Conservation (phyloP, 805 yeast species). For the Komagataella pseudopastoris region DNA sequence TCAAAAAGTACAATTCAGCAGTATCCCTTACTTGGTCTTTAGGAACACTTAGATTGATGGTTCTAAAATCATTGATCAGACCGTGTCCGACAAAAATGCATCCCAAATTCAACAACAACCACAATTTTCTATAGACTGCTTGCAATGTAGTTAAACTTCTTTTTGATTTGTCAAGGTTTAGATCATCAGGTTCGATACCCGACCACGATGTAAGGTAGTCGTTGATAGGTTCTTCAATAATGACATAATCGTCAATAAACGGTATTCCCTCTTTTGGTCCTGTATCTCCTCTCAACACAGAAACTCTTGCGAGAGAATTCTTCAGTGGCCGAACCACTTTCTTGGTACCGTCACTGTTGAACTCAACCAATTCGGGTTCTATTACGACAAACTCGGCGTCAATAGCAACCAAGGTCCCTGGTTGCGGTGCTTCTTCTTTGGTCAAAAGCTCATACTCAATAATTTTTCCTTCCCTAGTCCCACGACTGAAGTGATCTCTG, state of each 20-base stretch:
- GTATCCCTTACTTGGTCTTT: slow-evolving; percentile 81
- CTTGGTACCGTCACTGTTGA: slow-evolving; percentile 59
- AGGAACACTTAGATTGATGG: slow-evolving; percentile 87
- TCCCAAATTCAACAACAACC: slow-evolving; percentile 83
- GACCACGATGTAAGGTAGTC: slow-evolving; percentile 85
- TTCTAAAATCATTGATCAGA: slow-evolving; percentile 77
- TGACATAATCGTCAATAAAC: slow-evolving; percentile 87
- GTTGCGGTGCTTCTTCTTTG: slow-evolving; percentile 52
- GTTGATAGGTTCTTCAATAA: slow-evolving; percentile 53
- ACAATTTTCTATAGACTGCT: slow-evolving; percentile 75
- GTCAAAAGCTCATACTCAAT: slow-evolving; percentile 62
- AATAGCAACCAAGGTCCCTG: slow-evolving; percentile 75
- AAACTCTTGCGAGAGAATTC: slow-evolving; percentile 75
- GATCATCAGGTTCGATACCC: slow-evolving; percentile 90
- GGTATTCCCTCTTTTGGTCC: slow-evolving; percentile 60
- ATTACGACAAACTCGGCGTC: slow-evolving; percentile 94
- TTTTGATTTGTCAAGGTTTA: slow-evolving; percentile 53
- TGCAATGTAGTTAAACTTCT: slow-evolving; percentile 67
- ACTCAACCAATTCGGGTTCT: slow-evolving; percentile 67
- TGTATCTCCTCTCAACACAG: slow-evolving; percentile 63
- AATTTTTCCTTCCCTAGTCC: slow-evolving; percentile 41
- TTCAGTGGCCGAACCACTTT: slow-evolving; percentile 61
- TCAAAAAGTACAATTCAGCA: slow-evolving; percentile 60
- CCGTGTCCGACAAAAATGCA: slow-evolving; percentile 95
- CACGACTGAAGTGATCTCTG: slow-evolving; percentile 60